These are phyloP conservation scores for Leccinum ochraceum DNA, from an alignment of 768 basidiomycete species.

Conservation along the genomic window DNA sequence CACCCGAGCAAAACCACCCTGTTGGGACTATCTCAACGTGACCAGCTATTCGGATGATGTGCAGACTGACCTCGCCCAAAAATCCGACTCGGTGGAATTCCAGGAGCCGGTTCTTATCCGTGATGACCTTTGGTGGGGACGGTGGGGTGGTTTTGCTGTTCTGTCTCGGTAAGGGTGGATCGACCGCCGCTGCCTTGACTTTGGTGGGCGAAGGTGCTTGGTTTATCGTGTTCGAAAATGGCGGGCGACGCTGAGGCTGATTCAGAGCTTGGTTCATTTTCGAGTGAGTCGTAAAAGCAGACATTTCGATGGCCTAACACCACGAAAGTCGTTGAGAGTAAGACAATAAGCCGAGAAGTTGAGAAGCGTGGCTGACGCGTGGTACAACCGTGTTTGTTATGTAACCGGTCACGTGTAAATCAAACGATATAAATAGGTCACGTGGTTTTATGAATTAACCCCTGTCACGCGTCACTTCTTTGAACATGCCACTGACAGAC, in stretches of 20 bases:
- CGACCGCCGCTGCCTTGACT: conserved; percentile 42
- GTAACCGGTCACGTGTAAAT: conserved; percentile 11
- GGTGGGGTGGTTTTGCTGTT: conserved; percentile 82
- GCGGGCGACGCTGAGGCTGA: conserved; percentile 40
- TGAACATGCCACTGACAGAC: not conserved
- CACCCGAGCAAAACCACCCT: conserved; percentile 95
- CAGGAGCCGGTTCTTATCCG: conserved; percentile 56
- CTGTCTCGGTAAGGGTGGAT: conserved; percentile 77
- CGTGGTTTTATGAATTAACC: conserved; percentile 18
- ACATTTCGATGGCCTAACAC: conserved; percentile 52
- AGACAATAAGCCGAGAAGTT: conserved; percentile 3
- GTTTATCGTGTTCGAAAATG: conserved; percentile 45
- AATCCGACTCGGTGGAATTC: conserved; percentile 77
- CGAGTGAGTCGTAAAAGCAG: conserved; percentile 38
- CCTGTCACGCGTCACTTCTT: conserved; percentile 14
- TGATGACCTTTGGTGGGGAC: conserved; percentile 76
- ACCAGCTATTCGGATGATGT: not conserved
- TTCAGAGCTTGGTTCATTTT: conserved; percentile 34
- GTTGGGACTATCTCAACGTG: not conserved
- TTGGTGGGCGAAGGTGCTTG: conserved; percentile 34
- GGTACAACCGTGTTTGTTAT: conserved; percentile 31
- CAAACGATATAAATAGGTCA: not conserved
- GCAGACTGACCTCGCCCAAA: conserved; percentile 72
- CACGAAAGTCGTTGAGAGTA: conserved; percentile 29
- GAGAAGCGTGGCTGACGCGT: conserved; percentile 16